phyloP scores from a whole-genome alignment of 495 filamentous ascomycete species.

The Clavariopsis aquatica region DNA sequence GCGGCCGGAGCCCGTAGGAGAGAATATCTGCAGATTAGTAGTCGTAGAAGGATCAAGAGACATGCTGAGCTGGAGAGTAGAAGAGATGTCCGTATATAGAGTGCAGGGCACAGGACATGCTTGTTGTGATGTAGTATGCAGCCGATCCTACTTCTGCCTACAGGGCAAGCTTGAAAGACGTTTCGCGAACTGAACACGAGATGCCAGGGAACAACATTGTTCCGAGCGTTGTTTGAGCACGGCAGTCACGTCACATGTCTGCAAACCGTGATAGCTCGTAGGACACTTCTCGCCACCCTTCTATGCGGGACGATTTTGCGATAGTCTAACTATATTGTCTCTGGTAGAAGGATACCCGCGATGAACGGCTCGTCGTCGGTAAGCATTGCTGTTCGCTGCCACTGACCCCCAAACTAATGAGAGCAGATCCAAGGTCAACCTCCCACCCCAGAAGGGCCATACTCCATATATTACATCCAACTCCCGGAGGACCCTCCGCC shows the following conservation, averaged over 20 bases:
- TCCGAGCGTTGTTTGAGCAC: neutral
- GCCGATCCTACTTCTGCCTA: conserved; percentile 11
- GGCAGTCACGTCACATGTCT: conserved; percentile 6
- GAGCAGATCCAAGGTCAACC: conserved; percentile 12
- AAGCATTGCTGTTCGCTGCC: neutral
- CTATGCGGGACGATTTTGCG: neutral
- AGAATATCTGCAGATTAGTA: conserved; percentile 37
- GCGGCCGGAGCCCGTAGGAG: conserved; percentile 45
- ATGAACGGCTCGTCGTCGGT: conserved; percentile 17
- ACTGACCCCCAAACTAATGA: conserved; percentile 8
- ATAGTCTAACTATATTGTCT: neutral
- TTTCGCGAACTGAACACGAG: conserved; percentile 7
- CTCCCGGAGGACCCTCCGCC: conserved; percentile 33
- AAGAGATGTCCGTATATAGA: conserved; percentile 4
- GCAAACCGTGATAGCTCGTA: neutral
- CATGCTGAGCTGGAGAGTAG: conserved; percentile 38
- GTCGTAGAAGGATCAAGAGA: conserved; percentile 38
- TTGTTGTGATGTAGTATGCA: conserved; percentile 4
- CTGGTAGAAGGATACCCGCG: neutral
- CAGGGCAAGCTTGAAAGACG: conserved; percentile 13
- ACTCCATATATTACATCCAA: conserved; percentile 13
- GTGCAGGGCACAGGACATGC: conserved; percentile 27
- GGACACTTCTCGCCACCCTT: neutral
- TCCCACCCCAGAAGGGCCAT: neutral
- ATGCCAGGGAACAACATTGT: neutral